Evolutionary conservation across 768 basidiomycete genomes (phyloP).

Genomic region (Pisolithus marmoratus): DNA sequence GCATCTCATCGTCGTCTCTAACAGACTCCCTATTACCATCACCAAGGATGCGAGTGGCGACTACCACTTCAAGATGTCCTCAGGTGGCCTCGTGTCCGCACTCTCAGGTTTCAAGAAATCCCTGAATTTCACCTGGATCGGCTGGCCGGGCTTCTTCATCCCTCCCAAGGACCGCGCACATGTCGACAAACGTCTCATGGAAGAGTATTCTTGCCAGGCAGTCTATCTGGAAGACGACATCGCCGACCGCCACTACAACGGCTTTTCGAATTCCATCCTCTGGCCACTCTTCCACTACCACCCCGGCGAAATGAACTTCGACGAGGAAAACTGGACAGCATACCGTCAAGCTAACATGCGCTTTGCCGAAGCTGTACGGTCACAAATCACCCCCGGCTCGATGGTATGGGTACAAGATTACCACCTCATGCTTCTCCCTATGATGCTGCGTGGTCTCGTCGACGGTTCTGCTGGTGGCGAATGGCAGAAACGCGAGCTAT

Average conservation of each 20-base stretch:
- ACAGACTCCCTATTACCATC: slow-evolving; percentile 93
- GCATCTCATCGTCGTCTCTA: slow-evolving; percentile 92
- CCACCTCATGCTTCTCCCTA: slow-evolving; percentile 95
- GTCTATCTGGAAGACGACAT: slow-evolving; percentile 98
- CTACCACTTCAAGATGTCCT: slow-evolving; percentile 99
- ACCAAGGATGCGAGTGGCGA: slow-evolving; percentile 87
- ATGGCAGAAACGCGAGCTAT: slow-evolving; percentile 55
- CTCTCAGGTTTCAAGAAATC: slow-evolving; percentile 98
- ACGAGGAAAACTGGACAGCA: slow-evolving; percentile 96
- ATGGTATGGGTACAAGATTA: slow-evolving; percentile 99
- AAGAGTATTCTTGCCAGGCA: slow-evolving; percentile 95
- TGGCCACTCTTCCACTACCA: slow-evolving; percentile 99
- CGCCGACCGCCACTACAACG: slow-evolving; percentile 97
- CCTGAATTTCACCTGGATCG: slow-evolving; percentile 96
- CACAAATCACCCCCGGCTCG: slow-evolving; percentile 74
- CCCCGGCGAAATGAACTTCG: slow-evolving; percentile 99
- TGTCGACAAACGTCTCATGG: slow-evolving; percentile 88
- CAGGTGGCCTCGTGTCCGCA: slow-evolving; percentile 95
- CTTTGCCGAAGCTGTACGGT: slow-evolving; percentile 85
- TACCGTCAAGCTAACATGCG: slow-evolving; percentile 95
- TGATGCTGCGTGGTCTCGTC: slow-evolving; percentile 86
- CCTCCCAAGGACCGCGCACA: slow-evolving; percentile 85
- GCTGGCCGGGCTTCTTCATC: slow-evolving; percentile 93
- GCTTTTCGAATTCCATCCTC: slow-evolving; percentile 98
- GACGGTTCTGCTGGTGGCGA: slow-evolving; percentile 61